phyloP scores from a whole-genome alignment of 495 filamentous ascomycete species.

The Bacidia rubella region DNA sequence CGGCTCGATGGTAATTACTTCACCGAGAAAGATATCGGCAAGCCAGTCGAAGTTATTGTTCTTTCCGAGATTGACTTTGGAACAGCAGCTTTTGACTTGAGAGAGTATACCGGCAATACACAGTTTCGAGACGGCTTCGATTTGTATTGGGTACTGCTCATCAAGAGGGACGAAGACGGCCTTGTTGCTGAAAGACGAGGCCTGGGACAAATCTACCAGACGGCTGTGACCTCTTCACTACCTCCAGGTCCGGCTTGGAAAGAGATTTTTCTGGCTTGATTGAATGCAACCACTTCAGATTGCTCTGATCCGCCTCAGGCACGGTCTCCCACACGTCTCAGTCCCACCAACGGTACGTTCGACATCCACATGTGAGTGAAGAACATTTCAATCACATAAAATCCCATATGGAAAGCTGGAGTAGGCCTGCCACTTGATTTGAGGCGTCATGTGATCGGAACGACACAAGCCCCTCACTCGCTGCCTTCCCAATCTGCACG shows the following conservation, averaged over 20 bases:
- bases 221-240: not conserved
- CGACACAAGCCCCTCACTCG: too few relatives aligned
- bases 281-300: too few relatives aligned
- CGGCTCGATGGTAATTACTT: not conserved
- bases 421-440: too few relatives aligned
- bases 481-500: too few relatives aligned
- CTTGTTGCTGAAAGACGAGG: not conserved
- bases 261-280: not conserved
- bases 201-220: not conserved
- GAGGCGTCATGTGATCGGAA: too few relatives aligned
- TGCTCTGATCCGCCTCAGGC: too few relatives aligned
- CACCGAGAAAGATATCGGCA: not conserved
- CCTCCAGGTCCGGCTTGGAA: not conserved
- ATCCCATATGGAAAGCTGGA: too few relatives aligned
- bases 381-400: too few relatives aligned
- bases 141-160: conserved; percentile 1
- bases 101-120: not conserved
- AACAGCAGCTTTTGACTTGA: not conserved
- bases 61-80: not conserved
- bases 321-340: too few relatives aligned
- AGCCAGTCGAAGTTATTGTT: not conserved
- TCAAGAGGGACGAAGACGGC: not conserved
- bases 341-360: too few relatives aligned
- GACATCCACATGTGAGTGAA: too few relatives aligned
- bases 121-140: not conserved